These are phyloP conservation scores for Eucalyptus brandiana DNA, from an alignment of 345 rosid genomes.

Conservation along the genomic window DNA sequence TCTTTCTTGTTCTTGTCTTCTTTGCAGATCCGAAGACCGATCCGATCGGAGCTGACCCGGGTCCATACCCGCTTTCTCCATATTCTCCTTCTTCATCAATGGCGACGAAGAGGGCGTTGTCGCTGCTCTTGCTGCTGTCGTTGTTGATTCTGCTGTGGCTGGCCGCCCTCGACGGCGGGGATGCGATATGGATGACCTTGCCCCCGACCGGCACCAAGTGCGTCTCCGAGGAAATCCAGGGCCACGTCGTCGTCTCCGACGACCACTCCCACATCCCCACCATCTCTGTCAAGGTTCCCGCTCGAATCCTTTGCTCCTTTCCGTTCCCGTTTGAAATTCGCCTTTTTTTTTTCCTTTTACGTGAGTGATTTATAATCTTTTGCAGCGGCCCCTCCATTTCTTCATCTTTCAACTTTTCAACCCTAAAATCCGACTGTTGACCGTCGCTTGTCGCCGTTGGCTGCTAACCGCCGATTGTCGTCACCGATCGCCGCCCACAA, in stretches of 20 bases:
- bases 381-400: too few species aligned
- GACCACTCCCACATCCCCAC: slow-evolving; percentile 39
- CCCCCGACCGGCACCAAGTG: slow-evolving; percentile 65
- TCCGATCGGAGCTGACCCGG: background rate
- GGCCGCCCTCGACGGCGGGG: background rate
- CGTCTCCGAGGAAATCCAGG: slow-evolving; percentile 85
- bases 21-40: background rate
- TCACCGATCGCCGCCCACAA: accelerated
- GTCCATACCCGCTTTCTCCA: background rate
- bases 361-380: too few species aligned
- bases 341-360: background rate
- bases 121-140: background rate
- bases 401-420: too few species aligned
- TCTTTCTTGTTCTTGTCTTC: background rate
- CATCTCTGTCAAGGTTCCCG: slow-evolving; percentile 60
- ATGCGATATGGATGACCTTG: slow-evolving; percentile 57
- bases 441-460: accelerated
- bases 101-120: background rate
- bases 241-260: slow-evolving; percentile 61
- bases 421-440: too few species aligned
- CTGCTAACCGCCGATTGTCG: accelerated
- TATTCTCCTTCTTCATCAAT: background rate
- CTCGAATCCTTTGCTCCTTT: accelerated
- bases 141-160: background rate
- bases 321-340: background rate